Evolutionary conservation across 139 green algal species (phyloP), one percentile per base, ranked within the genome.

Genomic region (Diplosphaera chodatii): DNA sequence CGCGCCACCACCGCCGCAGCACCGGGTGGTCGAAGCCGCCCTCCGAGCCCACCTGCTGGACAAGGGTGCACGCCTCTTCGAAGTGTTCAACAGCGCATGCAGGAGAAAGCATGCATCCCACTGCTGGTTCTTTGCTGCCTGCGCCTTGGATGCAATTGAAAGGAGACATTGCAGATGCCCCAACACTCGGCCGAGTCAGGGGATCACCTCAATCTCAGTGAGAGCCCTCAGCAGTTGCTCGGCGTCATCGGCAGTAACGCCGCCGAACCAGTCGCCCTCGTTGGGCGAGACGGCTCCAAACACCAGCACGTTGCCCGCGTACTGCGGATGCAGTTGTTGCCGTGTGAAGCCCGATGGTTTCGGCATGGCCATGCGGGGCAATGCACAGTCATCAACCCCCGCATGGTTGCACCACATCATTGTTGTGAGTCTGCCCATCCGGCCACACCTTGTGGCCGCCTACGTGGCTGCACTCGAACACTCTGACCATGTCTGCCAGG

Each of bases 221-320:
- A 87, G 55, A 3, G 64, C 76, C 5, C 68, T 33, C 30, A 88
- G 48, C 13, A 88, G 84, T 0, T 37, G 27, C 15, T 31, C 66
- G 0, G 79, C 82, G 66, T 80, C 66, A 20, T 28, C 33, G 0
- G 69, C 65, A 0, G 55, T 69, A 3, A 88, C 5, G 28, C 80
- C 82, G 10, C 82, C 82, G 73, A 83, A 88, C 82, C 80, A 86
- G 72, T 83, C 77, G 28, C 82, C 82, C 69, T 84, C 77, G 64
- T 72, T 82, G 6, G 82, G 79, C 33, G 70, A 72, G 23, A 77
- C 40, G 0, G 56, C 32, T 1, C 82, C 77, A 40, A 79, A 82
- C 0, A 77, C 74, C n/a, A 82, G n/a, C 27, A 88, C 79, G 63
- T 88, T 88, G 48, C 77, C 82, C 15, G 82, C 82, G 62, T 81